phyloP scores from a whole-genome alignment of 1,284 basidiomycete species.

The Marasmius tenuissimus region DNA sequence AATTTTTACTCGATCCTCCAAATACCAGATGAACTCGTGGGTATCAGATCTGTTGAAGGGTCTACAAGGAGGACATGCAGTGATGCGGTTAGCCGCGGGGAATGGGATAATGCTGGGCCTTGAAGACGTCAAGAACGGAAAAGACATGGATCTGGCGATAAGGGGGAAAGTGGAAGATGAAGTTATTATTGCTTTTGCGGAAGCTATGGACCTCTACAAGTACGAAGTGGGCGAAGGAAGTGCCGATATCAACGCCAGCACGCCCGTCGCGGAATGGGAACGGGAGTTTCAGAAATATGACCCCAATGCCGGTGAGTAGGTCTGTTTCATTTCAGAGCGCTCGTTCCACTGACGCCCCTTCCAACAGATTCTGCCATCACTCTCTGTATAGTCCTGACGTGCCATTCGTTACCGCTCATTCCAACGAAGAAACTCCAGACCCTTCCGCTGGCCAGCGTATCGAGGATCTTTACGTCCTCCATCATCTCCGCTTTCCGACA shows the following conservation, averaged over 20 bases:
- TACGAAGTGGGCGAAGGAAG: constrained; percentile 19
- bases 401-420: constrained; percentile 57
- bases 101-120: constrained; percentile 66
- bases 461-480: constrained; percentile 34
- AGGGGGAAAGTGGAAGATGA: constrained; percentile 59
- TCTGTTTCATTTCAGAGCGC: neutral
- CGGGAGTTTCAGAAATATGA: constrained; percentile 52
- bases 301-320: neutral
- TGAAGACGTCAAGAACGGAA: constrained; percentile 46
- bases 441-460: constrained; percentile 52
- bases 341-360: neutral
- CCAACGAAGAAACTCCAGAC: constrained; percentile 52
- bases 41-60: constrained; percentile 57
- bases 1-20: constrained; percentile 45
- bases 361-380: constrained; percentile 21
- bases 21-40: constrained; percentile 51
- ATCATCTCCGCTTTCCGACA: constrained; percentile 50
- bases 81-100: constrained; percentile 58
- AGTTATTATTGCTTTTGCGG: constrained; percentile 65
- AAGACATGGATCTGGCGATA: constrained; percentile 23
- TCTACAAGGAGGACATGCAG: constrained; percentile 58
- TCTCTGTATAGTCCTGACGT: constrained; percentile 47
- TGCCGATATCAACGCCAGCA: constrained; percentile 1
- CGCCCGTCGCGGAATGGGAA: constrained; percentile 53
- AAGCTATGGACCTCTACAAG: constrained; percentile 63